These are phyloP conservation scores for Lagerstroemia speciosa DNA, from an alignment of 345 rosid genomes.

Conservation along the genomic window DNA sequence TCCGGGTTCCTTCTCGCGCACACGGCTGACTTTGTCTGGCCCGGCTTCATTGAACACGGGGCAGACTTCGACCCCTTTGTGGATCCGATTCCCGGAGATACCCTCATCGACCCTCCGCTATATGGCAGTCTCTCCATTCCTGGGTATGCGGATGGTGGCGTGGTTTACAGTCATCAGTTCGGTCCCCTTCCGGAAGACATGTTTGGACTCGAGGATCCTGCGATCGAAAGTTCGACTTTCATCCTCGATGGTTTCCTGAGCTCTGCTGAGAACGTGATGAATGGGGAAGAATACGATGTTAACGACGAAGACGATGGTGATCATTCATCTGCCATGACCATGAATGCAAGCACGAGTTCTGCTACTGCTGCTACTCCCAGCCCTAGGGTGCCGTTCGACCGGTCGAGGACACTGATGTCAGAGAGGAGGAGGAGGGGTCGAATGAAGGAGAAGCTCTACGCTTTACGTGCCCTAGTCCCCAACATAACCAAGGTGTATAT, in stretches of 20 bases:
- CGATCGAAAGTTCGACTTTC: constrained; percentile 21
- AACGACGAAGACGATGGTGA: constrained; percentile 40
- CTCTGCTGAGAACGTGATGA: constrained; percentile 26
- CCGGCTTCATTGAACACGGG: constrained; percentile 33
- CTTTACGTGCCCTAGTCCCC: constrained; percentile 79
- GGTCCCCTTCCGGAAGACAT: constrained; percentile 21
- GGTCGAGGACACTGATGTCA: constrained; percentile 64
- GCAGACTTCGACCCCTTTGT: constrained; percentile 52
- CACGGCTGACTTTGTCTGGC: constrained; percentile 28
- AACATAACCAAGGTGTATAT: constrained; percentile 71
- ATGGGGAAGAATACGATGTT: constrained; percentile 10
- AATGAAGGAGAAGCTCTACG: constrained; percentile 88
- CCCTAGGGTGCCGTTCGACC: constrained; percentile 12
- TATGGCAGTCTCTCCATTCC: constrained; percentile 15
- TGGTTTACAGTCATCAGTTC: constrained; percentile 1
- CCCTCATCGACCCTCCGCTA: constrained; percentile 11
- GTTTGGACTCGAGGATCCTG: constrained; percentile 13
- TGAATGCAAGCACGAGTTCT: constrained; percentile 30
- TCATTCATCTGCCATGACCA: constrained; percentile 44
- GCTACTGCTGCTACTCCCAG: constrained; percentile 28
- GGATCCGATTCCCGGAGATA: constrained; percentile 49
- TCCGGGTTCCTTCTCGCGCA: neutral
- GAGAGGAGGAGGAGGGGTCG: constrained; percentile 62
- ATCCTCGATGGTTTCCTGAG: constrained; percentile 25
- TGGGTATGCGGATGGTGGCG: constrained; percentile 23